Evolutionary conservation across 2,329 filamentous ascomycete species (phyloP).

Genomic region (Colletotrichum spaethianum): DNA sequence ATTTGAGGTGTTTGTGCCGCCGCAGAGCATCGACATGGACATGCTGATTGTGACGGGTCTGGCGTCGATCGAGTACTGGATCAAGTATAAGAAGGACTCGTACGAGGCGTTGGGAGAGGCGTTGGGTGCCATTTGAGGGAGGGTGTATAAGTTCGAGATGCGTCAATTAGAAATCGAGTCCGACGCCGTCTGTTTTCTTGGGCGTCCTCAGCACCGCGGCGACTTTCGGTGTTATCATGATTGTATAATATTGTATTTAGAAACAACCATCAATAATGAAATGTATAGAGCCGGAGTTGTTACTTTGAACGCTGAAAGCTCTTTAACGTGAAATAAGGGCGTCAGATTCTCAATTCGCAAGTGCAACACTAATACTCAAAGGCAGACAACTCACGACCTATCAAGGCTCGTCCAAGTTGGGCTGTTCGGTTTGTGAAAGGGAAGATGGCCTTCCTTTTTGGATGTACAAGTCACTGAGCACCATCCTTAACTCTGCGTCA

Average conservation of each 20-base stretch:
- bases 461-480: not conserved
- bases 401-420: not conserved
- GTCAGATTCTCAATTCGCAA: not conserved
- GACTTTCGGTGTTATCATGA: too few relatives aligned
- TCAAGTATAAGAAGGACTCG: slow-evolving; percentile 17
- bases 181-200: not conserved
- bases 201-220: not conserved
- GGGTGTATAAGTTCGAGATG: not conserved
- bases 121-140: not conserved
- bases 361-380: accelerated
- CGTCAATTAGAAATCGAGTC: not conserved
- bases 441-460: too few relatives aligned
- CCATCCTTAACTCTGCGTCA: not conserved
- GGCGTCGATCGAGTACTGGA: slow-evolving; percentile 25
- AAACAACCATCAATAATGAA: not conserved
- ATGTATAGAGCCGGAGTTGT: too few relatives aligned
- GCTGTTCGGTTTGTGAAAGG: too few relatives aligned
- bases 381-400: not conserved
- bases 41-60: slow-evolving; percentile 34
- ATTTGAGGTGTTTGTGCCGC: slow-evolving; percentile 35
- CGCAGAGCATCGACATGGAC: slow-evolving; percentile 36
- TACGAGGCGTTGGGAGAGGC: not conserved
- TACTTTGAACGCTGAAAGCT: too few relatives aligned
- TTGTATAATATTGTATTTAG: not conserved
- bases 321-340: not conserved